Evolutionary conservation across 2,329 filamentous ascomycete genomes (phyloP), one percentile per base, ranked within the genome.

Genomic region (Phyllosticta paracitricarpa): DNA sequence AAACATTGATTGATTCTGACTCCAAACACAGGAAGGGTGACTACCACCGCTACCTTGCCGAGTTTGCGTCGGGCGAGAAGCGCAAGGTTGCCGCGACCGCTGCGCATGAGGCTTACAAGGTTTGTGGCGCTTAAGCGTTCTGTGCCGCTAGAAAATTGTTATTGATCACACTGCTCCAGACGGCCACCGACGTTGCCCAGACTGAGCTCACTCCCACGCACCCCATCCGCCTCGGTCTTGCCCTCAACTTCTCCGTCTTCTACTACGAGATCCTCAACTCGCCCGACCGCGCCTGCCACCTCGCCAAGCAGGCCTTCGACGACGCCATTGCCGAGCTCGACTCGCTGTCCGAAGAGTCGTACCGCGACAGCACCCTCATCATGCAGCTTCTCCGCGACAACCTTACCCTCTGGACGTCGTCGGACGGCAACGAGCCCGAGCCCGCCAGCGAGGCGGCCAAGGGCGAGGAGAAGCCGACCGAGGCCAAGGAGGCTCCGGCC

Each of bases 261-360:
- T 96, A 96, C 86, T 96, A 97, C 80, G 94, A 97, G 85, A 97
- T 97, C 77, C 83, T 97, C 75, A 97, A 97, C 88, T 95, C 92
- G 40, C 93, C 92, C 73, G 92, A 97, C 79, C 91, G 89, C 75
- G 93, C 93, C 74, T 97, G 93, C 86, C 93, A 97, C 77, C 87
- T 97, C 68, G 93, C 93, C 79, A 97, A 97, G 87, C 93, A 97
- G 83, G 93, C 94, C 57, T 97, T 97, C 74, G 93, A 97, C 76
- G 93, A 97, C 77, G 93, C 93, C 73, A 97, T 97, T 77, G 92
- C 92, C 91, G 91, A 97, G 83, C 89, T 97, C 69, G 92, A 97
- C 78, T 96, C 92, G 69, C 83, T 97, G 69, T 95, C 89, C 77
- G 92, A 97, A 86, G 92, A 97, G 84, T 95, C 90, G 85, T 97